A percentile compares a stretch with the other conserved stretches of the same genome.
These are phyloP conservation scores for Podaxis sp. DNA, from an alignment of 768 basidiomycete species.

Conservation along the genomic window DNA sequence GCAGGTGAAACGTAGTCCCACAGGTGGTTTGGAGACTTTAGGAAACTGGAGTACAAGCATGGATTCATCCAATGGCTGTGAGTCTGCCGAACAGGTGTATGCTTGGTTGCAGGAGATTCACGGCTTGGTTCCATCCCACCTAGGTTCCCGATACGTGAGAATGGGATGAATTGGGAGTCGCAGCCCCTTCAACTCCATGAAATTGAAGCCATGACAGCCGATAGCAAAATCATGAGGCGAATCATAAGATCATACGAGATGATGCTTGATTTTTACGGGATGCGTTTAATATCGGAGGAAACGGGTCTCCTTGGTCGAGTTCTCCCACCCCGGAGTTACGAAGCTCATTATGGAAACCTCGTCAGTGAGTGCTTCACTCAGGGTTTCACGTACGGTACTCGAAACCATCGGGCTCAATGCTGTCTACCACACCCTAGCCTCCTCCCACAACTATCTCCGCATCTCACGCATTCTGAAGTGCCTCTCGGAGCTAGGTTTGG, in stretches of 20 bases:
- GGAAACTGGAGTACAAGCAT: constrained; percentile 64
- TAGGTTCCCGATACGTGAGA: constrained; percentile 75
- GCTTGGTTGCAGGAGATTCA: neutral
- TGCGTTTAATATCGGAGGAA: constrained; percentile 56
- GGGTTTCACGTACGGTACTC: constrained; percentile 15
- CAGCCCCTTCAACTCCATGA: constrained; percentile 71
- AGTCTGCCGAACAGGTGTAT: constrained; percentile 26
- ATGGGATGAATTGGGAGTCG: constrained; percentile 68
- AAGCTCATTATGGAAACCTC: constrained; percentile 62
- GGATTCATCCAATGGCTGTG: constrained; percentile 82
- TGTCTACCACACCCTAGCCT: constrained; percentile 36
- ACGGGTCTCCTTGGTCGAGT: constrained; percentile 61
- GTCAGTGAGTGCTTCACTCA: constrained; percentile 47
- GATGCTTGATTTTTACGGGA: constrained; percentile 83
- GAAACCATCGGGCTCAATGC: neutral
- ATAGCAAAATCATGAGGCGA: constrained; percentile 46
- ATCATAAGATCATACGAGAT: constrained; percentile 62
- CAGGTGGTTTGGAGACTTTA: constrained; percentile 68
- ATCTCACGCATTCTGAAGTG: constrained; percentile 79
- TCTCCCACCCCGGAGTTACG: constrained; percentile 47
- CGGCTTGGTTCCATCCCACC: neutral
- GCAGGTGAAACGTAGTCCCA: neutral
- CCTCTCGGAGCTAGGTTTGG: constrained; percentile 68
- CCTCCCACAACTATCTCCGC: constrained; percentile 74
- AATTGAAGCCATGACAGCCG: constrained; percentile 52